These are phyloP conservation scores for Gigaspora rosea DNA, from an alignment of 192 early-diverging fungal species.

Conservation along the genomic window DNA sequence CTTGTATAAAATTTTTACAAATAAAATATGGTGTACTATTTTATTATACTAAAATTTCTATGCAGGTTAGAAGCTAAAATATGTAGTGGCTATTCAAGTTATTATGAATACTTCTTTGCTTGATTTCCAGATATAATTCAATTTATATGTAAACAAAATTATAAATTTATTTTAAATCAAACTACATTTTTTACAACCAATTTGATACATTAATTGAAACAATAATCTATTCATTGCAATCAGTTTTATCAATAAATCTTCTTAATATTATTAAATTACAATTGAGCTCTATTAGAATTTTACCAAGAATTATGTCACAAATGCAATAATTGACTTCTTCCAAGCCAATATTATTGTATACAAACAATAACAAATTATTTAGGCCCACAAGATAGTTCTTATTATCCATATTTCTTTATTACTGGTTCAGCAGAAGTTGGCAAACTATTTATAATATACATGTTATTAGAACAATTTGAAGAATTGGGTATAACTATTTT, in stretches of 20 bases:
- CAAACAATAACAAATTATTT: constrained; percentile 2
- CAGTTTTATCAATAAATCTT: neutral
- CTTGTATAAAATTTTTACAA: neutral
- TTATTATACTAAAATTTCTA: neutral
- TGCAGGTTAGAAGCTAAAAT: neutral
- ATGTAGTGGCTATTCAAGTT: neutral
- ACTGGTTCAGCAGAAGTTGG: constrained; percentile 3
- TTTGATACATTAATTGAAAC: neutral
- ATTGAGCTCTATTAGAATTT: neutral
- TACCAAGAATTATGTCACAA: neutral
- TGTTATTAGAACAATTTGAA: neutral
- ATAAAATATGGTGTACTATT: neutral
- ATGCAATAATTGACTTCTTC: neutral
- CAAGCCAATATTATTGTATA: neutral
- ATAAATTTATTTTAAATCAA: neutral
- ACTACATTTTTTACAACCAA: neutral
- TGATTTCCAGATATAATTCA: neutral
- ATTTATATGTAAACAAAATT: neutral
- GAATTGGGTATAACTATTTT: neutral
- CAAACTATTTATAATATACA: constrained; percentile 5
- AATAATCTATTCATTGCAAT: neutral
- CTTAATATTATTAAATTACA: constrained; percentile 5
- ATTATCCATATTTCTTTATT: constrained; percentile 13
- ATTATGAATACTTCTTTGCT: neutral
- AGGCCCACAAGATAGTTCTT: neutral